Evolutionary conservation across 202 grass and related monocot genomes (phyloP).

Genomic region (Setaria viridis): DNA sequence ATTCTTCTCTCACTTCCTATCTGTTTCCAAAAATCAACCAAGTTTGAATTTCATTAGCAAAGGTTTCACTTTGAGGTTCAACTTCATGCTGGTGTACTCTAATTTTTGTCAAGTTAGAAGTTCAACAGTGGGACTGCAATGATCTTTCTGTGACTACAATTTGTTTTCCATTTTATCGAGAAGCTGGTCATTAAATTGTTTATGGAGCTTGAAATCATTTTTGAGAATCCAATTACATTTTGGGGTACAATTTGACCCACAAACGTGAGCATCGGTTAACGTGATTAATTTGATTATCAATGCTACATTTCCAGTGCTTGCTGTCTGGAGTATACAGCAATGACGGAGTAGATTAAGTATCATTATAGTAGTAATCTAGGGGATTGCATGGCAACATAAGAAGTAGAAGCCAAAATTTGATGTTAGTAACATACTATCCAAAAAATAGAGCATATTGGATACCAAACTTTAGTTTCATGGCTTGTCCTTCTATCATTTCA

Average conservation of each 20-base stretch:
- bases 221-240: not conserved
- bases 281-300: not conserved
- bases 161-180: not conserved
- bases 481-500: not conserved
- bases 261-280: not conserved
- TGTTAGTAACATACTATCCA: slow-evolving; percentile 1
- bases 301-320: not conserved
- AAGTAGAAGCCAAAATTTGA: not conserved
- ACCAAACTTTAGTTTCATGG: slow-evolving; percentile 20
- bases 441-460: slow-evolving; percentile 27
- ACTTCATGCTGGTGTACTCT: not conserved
- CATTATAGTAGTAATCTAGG: not conserved
- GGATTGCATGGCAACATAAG: not conserved
- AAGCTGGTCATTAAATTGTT: not conserved
- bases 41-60: not conserved
- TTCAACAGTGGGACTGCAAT: not conserved
- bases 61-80: not conserved
- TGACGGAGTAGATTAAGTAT: not conserved
- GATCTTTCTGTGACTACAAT: not conserved
- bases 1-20: not conserved
- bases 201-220: not conserved
- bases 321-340: not conserved
- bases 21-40: not conserved
- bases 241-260: not conserved
- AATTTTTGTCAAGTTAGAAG: not conserved